phyloP scores from a whole-genome alignment of 2,329 filamentous ascomycete species.

The Calonectria pseudoturangicola region DNA sequence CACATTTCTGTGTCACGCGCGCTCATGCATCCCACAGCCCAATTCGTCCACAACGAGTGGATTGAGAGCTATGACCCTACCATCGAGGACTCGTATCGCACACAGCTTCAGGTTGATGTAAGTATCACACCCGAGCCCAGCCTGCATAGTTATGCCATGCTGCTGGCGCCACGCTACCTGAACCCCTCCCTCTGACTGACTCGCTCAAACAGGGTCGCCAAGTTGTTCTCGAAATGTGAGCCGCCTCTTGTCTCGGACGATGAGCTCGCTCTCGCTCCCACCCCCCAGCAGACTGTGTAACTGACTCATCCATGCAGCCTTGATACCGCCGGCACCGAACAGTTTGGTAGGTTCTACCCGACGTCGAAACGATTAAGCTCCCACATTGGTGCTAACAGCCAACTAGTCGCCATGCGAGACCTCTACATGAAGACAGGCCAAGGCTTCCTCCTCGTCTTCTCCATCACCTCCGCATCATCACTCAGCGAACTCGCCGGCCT shows the following conservation, averaged over 20 bases:
- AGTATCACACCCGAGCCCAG: constrained; percentile 61
- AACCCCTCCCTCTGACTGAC: constrained; percentile 55
- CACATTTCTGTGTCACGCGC: neutral
- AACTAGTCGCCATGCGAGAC: constrained; percentile 79
- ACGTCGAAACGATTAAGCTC: constrained; percentile 37
- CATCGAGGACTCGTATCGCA: constrained; percentile 86
- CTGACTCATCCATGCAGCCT: constrained; percentile 71
- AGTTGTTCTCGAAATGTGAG: constrained; percentile 92
- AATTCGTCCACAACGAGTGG: constrained; percentile 96
- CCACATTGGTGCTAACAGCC: constrained; percentile 50
- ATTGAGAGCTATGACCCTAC: constrained; percentile 91
- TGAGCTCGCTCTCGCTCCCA: constrained; percentile 32
- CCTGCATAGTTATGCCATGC: constrained; percentile 17
- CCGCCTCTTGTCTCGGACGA: constrained; percentile 45
- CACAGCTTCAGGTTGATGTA: constrained; percentile 88
- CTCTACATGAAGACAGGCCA: constrained; percentile 96
- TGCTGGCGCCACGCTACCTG: constrained; percentile 32
- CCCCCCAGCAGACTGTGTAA: constrained; percentile 18
- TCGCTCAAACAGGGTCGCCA: constrained; percentile 80
- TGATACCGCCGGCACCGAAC: constrained; percentile 93
- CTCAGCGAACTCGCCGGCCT: constrained; percentile 87
- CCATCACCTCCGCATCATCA: constrained; percentile 90
- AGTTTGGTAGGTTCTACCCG: constrained; percentile 82
- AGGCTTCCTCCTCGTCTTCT: constrained; percentile 93
- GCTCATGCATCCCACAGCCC: constrained; percentile 73